A percentile compares a stretch with the other conserved stretches of the same genome.
phyloP scores from a whole-genome alignment of 2,329 filamentous ascomycete genomes.

The Didymella exigua region DNA sequence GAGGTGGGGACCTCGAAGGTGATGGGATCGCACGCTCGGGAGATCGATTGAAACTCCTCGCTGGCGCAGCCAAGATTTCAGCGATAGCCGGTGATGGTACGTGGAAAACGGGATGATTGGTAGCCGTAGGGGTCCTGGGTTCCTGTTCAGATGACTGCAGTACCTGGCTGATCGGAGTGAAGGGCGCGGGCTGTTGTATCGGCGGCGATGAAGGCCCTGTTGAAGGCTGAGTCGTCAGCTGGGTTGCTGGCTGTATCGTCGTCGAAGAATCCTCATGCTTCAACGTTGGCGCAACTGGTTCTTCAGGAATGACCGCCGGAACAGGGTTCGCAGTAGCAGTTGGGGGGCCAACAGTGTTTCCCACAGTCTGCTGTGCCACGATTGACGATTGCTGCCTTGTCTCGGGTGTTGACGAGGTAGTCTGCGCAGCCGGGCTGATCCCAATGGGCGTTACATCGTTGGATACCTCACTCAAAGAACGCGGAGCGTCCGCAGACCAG shows the following conservation, averaged over 20 bases:
- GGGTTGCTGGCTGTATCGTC: constrained; percentile 8
- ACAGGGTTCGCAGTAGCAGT: constrained; percentile 11
- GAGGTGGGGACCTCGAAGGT: neutral
- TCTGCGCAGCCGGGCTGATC: constrained; percentile 16
- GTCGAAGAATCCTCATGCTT: constrained; percentile 11
- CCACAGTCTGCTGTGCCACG: neutral
- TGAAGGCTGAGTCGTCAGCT: neutral
- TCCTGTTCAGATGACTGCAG: constrained; percentile 4
- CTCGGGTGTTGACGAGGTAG: neutral
- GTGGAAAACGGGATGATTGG: constrained; percentile 5
- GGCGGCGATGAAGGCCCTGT: constrained; percentile 2
- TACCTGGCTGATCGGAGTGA: constrained; percentile 1
- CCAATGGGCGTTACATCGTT: constrained; percentile 32
- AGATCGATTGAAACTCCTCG: constrained; percentile 8
- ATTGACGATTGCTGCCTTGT: constrained; percentile 6
- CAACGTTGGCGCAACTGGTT: neutral
- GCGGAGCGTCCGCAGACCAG: constrained; percentile 36
- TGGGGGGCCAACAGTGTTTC: constrained; percentile 1
- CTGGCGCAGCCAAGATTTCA: constrained; percentile 15
- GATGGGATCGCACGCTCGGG: constrained; percentile 12
- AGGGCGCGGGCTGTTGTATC: constrained; percentile 9
- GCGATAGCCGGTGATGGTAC: constrained; percentile 17
- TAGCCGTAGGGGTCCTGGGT: constrained; percentile 2
- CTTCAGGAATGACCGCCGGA: constrained; percentile 9
- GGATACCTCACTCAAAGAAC: constrained; percentile 24